Base-by-base conservation (phyloP, 495 filamentous ascomycete species). In the Penicillium arizonense region DNA sequence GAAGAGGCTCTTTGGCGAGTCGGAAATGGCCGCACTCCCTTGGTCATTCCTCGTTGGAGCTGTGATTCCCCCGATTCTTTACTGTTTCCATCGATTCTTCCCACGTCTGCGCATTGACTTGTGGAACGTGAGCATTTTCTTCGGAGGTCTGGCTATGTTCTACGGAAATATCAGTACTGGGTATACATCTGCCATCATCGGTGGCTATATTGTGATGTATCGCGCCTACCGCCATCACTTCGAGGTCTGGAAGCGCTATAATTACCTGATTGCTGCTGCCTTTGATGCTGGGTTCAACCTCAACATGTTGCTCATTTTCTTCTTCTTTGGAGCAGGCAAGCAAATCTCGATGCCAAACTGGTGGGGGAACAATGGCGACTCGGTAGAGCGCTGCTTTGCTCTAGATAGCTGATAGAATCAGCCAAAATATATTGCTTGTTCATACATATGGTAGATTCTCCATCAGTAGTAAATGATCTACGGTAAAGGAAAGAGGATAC, bases 221-320 rank as follows among this genome's bases (percentile, higher is more conserved):
- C 78, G 71, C 68, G 75, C 72, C 3, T 80, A 77, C 44, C 61
- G 77, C 1, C 69, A 72, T 28, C 69, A 75, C 5, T 82, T 82
- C 41, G 73, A 81, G 52, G 68, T 80, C 16, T 83, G 80, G 80
- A 74, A 77, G 44, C 65, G 74, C 26, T 84, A 82, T 54, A 82
- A 81, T 48, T 83, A 80, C 46, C 68, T 82, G 37, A 55, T 82
- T 20, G 79, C 78, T 2, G 80, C 80, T 2, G 79, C 80, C 3
- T 80, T 82, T 52, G 81, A 82, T 65, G 77, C 80, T 3, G 80
- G 77, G 1, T 84, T 82, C 52, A 82, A 82, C 60, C 45, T 82
- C 20, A 78, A 80, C 53, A 72, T 82, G 74, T 53, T 83, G 51
- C 64, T 82, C 18, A 75, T 82, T 23, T 82, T 84, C 61, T 63